Base-by-base conservation (phyloP, 495 filamentous ascomycete genomes). In the Bryoglossum gracile region DNA sequence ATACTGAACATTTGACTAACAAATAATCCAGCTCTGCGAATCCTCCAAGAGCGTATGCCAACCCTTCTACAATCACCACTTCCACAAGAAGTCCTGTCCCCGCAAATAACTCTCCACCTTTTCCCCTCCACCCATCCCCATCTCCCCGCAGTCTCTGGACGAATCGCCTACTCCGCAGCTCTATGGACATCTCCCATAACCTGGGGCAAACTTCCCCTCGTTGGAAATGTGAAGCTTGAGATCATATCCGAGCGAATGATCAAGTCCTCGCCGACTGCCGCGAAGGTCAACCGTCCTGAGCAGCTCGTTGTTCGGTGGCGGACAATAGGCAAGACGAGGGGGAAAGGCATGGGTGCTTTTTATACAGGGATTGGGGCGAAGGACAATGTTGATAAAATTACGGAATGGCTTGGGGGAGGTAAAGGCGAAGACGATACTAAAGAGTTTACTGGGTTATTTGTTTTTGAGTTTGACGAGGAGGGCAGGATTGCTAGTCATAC, bases 111-210 rank as follows among this genome's bases (percentile, higher is more conserved):
- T n/a, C 81, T 98, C 22, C 85, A 94, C 65, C 85, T 97, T 47
- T 98, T 98, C 69, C 92, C 92, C 22, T 89, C 89, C 2, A 96
- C 92, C 0, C 94, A 98, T 60, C 94, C 89, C 2, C 86, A 96
- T 62, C 86, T 98, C 10, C 92, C 92, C 39, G 85, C 81, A 8
- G 94, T 96, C 41, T 83, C 86, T 4, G 92, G 92, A 35, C 79
- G 87, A 24, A 85, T 95, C 11, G 81, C 87, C 24, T 98, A 98
- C 64, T 83, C 83, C 34, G 90, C 92, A 16, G 92, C 92, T 1
- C 71, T 98, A 13, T 96, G 90, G 90, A 95, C 92, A 2, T 83
- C 89, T 1, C 92, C 92, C 0, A 79, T 98, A 19, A 94, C 90
- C 14, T 98, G 92, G 92, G 90, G 94, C 56, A 81, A 84, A 30